Evolutionary conservation across 1,284 basidiomycete species (phyloP).

Genomic region (Puccinia coronata): DNA sequence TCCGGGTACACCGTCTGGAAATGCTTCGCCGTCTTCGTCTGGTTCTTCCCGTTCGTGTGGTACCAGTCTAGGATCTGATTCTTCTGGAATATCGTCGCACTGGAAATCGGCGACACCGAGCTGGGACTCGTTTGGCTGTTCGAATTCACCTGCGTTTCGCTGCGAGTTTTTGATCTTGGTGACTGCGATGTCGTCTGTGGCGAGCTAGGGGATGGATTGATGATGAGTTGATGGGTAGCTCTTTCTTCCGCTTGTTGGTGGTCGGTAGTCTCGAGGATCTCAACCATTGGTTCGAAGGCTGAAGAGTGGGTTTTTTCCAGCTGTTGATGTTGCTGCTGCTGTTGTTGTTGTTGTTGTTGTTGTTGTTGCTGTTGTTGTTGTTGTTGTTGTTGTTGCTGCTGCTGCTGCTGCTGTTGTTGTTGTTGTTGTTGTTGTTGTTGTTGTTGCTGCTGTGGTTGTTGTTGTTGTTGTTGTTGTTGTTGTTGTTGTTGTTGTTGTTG

Average conservation of each 20-base stretch:
- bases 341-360: no score
- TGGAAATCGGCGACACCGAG: not conserved
- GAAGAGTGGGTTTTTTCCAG: no score
- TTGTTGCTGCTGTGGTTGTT: not conserved
- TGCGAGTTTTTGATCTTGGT: not conserved
- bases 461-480: not conserved
- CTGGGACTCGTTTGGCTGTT: not conserved
- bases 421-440: no score
- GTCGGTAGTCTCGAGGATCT: not conserved
- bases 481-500: no score
- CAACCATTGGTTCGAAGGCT: not conserved
- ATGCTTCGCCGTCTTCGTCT: conserved; percentile 36
- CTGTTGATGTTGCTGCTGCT: no score
- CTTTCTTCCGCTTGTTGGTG: not conserved
- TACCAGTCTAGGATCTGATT: conserved; percentile 45
- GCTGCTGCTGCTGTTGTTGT: no score
- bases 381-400: no score
- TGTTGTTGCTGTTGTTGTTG: no score
- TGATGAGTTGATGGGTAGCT: not conserved
- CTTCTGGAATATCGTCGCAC: conserved; percentile 43
- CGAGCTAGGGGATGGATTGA: not conserved
- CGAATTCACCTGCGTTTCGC: not conserved
- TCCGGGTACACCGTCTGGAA: conserved; percentile 42
- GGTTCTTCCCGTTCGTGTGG: conserved; percentile 30
- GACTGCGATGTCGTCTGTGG: not conserved